Conservation (phyloP, 2,329 filamentous ascomycete species). For the Coleophoma eucalyptorum region DNA sequence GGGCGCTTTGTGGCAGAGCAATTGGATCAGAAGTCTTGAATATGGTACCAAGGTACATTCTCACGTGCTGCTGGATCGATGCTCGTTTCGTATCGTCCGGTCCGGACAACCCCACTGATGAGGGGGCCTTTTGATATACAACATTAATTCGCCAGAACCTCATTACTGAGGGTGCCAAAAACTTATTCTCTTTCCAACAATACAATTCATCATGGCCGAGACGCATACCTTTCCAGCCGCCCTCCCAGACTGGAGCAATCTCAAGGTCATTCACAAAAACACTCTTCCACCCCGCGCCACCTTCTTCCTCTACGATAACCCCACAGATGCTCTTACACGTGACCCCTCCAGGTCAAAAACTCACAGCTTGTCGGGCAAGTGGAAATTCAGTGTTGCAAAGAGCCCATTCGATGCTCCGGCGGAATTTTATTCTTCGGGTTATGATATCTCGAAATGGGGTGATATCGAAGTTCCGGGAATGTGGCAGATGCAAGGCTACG, state of each 20-base stretch:
- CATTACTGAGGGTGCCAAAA: too few relatives aligned
- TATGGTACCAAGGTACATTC: too few relatives aligned
- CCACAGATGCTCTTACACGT: constrained; percentile 42
- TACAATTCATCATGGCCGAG: background rate
- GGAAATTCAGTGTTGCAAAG: constrained; percentile 22
- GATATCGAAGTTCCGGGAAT: constrained; percentile 48
- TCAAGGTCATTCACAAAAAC: constrained; percentile 55
- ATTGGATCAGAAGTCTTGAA: too few relatives aligned
- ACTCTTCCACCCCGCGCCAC: constrained; percentile 52
- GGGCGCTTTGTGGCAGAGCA: too few relatives aligned
- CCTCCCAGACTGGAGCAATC: constrained; percentile 58
- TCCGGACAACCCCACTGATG: too few relatives aligned
- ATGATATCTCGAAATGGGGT: constrained; percentile 35
- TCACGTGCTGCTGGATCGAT: too few relatives aligned
- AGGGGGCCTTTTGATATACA: too few relatives aligned
- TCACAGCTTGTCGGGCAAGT: constrained; percentile 23
- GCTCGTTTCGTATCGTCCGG: too few relatives aligned
- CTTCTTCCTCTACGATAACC: constrained; percentile 49
- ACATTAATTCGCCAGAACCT: too few relatives aligned
- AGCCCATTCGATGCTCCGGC: constrained; percentile 21
- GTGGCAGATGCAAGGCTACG: constrained; percentile 54
- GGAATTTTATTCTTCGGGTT: constrained; percentile 13
- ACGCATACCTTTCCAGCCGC: constrained; percentile 24
- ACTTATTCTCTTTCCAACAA: background rate
- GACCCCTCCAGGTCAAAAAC: constrained; percentile 35